Base-by-base conservation (phyloP, 495 filamentous ascomycete genomes). In the Aspergillus sparsus region DNA sequence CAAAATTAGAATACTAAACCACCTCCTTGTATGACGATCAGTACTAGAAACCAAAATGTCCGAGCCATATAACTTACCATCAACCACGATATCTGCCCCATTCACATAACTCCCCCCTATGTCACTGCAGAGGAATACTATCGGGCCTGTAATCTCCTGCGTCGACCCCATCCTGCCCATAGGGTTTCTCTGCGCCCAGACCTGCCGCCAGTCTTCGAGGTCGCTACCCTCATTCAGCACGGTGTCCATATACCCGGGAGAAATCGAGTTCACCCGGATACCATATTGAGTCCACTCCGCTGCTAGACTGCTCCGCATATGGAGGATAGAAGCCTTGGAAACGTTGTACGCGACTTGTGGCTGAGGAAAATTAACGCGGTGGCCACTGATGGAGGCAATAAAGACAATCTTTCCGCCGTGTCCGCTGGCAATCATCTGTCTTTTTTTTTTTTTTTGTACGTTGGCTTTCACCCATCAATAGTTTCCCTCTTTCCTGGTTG, bases 181-280 rank as follows among this genome's bases (percentile, higher is more conserved):
- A 10, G 88, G 87, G 68, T 87, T 85, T 37, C 86, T 70, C n/a
- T 73, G 74, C 32, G 74, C 72, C 87, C 87, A 91, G 5, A 81
- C 76, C 49, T 68, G 71, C 61, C 80, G 76, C 39, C 77, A 82
- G 15, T 77, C 78, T 6, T 76, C 78, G 47, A 91, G 63, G 2
- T 81, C 82, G 0, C 81, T 78, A 0, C 87, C 87, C 58, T 85
- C 86, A 65, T 90, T 91, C 53, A 90, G 67, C 10, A 90, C 81
- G 5, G 88, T 92, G 68, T 92, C 85, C 87, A 90, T 91, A 66
- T 92, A 91, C 8, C 88, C 87, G 0, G 89, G 88, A 15, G 74
- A 81, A 15, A 92, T 78, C 21, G 76, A 80, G 59, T 91, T 92
- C 12, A 89, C 86, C 13, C 85, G 72, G 55, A 92, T 89, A 3